phyloP scores from a whole-genome alignment of 2,329 filamentous ascomycete genomes.

The Fusarium haematococcum region DNA sequence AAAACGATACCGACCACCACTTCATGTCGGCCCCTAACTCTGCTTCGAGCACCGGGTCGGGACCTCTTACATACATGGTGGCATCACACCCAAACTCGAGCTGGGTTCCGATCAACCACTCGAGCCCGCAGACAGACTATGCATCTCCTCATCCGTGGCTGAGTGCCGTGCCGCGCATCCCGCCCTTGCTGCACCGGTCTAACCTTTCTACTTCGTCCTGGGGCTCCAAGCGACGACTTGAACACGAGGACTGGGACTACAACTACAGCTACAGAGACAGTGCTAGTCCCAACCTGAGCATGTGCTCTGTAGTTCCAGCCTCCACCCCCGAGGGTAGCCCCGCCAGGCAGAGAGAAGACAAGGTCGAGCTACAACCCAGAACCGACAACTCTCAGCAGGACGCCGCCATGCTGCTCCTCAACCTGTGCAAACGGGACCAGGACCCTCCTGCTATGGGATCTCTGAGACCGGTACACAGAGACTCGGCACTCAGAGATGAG shows the following conservation, averaged over 20 bases:
- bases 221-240: constrained; percentile 38
- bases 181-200: constrained; percentile 20
- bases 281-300: constrained; percentile 35
- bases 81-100: constrained; percentile 40
- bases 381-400: constrained; percentile 31
- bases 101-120: constrained; percentile 30
- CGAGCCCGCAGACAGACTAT: constrained; percentile 36
- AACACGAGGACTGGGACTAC: constrained; percentile 34
- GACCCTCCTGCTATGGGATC: not conserved
- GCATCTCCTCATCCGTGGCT: constrained; percentile 29
- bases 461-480: not conserved
- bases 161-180: constrained; percentile 37
- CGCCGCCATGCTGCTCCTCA: constrained; percentile 42
- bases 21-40: constrained; percentile 43
- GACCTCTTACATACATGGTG: constrained; percentile 41
- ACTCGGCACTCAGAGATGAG: not conserved
- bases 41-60: constrained; percentile 45
- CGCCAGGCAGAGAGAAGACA: constrained; percentile 5
- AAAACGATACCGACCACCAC: constrained; percentile 32
- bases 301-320: constrained; percentile 19
- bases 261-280: constrained; percentile 29
- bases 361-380: not conserved
- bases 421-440: constrained; percentile 29
- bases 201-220: constrained; percentile 19
- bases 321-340: constrained; percentile 36